Conservation (phyloP, 2,329 filamentous ascomycete species). For the Sporothrix pseudoabietina region DNA sequence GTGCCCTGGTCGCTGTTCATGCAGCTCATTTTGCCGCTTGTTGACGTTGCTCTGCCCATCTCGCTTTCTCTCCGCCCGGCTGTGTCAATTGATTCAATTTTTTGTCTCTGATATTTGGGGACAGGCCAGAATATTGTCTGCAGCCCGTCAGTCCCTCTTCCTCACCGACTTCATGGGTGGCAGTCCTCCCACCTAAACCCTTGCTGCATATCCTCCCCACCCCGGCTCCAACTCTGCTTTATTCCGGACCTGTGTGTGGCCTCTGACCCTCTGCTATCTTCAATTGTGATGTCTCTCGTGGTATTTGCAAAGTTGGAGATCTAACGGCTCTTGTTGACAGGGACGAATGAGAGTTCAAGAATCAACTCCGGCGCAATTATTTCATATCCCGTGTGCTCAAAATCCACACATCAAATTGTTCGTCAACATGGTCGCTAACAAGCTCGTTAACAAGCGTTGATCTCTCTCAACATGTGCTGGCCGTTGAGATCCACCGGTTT, state of each 20-base stretch:
- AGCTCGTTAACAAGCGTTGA: constrained; percentile 13
- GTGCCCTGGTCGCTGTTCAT: constrained; percentile 46
- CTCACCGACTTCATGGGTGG: constrained; percentile 45
- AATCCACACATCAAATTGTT: neutral
- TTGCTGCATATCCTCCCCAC: constrained; percentile 26
- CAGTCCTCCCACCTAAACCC: constrained; percentile 38
- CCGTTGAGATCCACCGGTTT: neutral
- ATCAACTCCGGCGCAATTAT: neutral
- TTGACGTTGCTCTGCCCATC: constrained; percentile 12
- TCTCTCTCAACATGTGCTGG: constrained; percentile 4
- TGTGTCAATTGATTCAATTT: neutral
- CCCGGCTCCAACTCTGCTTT: constrained; percentile 23
- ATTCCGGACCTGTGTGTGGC: neutral
- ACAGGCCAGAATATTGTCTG: neutral
- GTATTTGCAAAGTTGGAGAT: neutral
- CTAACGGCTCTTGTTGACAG: neutral
- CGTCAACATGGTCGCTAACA: neutral
- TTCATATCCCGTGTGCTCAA: neutral
- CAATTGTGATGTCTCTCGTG: neutral
- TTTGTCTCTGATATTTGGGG: neutral
- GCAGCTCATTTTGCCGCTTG: constrained; percentile 45
- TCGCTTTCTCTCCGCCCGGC: neutral
- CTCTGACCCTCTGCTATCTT: neutral
- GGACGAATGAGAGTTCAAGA: neutral
- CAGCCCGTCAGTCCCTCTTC: constrained; percentile 25